These are phyloP conservation scores for Fusarium tupiense DNA, from an alignment of 2,329 filamentous ascomycete species.

Conservation along the genomic window DNA sequence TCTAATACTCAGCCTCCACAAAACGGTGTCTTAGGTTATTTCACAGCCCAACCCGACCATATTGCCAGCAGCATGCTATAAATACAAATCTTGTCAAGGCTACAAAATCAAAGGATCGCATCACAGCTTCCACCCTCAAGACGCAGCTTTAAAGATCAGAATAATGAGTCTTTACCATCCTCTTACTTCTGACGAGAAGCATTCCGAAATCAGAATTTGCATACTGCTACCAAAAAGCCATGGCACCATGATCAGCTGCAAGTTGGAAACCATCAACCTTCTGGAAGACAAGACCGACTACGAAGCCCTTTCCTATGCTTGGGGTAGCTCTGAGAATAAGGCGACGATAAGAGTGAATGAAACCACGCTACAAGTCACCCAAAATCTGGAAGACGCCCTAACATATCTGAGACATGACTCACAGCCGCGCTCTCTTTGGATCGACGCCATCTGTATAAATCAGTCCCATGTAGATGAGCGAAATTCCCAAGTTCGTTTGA, in stretches of 20 bases:
- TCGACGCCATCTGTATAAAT: neutral
- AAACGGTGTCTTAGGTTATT: neutral
- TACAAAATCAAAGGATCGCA: fast-evolving
- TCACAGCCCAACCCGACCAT: fast-evolving
- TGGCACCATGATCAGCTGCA: neutral
- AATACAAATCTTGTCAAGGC: too few species aligned
- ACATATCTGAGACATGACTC: neutral
- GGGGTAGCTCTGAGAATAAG: neutral
- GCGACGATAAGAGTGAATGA: neutral
- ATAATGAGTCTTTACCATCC: neutral
- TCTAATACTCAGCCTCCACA: neutral
- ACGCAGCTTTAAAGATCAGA: fast-evolving
- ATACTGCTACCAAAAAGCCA: neutral
- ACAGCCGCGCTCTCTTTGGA: neutral
- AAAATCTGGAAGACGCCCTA: neutral
- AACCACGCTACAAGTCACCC: neutral
- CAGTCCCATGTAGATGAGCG: neutral
- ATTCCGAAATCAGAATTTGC: neutral
- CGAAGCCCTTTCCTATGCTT: neutral
- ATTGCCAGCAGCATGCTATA: neutral
- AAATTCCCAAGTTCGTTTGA: neutral
- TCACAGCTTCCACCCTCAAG: neutral
- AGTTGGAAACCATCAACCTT: neutral
- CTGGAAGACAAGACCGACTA: neutral
- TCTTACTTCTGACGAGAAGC: neutral